These are phyloP conservation scores for Colletotrichum filicis DNA, from an alignment of 2,329 filamentous ascomycete species.

Conservation along the genomic window DNA sequence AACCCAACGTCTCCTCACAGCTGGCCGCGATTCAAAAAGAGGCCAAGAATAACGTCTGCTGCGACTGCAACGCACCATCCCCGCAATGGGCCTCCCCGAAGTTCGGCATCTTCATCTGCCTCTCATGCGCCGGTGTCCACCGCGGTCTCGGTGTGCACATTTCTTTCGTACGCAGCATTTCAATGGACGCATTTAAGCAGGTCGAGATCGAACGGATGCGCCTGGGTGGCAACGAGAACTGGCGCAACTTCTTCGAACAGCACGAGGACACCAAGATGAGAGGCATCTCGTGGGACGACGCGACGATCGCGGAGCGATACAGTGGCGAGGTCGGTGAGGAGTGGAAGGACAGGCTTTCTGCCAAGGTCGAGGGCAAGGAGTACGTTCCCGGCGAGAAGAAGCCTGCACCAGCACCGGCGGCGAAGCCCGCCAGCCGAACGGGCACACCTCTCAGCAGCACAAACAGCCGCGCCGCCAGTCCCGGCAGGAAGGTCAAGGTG, in stretches of 20 bases:
- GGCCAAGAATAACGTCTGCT: conserved; percentile 88
- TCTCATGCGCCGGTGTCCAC: conserved; percentile 94
- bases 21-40: conserved; percentile 92
- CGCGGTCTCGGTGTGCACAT: conserved; percentile 97
- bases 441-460: conserved; percentile 54
- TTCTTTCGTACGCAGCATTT: conserved; percentile 96
- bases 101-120: conserved; percentile 98
- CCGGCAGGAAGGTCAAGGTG: conserved; percentile 66
- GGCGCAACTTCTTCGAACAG: conserved; percentile 86
- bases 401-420: conserved; percentile 45
- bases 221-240: conserved; percentile 87
- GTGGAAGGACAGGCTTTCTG: conserved; percentile 89
- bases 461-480: conserved; percentile 52
- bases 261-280: conserved; percentile 74
- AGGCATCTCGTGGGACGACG: conserved; percentile 82
- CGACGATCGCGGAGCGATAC: conserved; percentile 90
- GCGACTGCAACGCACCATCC: conserved; percentile 94
- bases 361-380: conserved; percentile 88
- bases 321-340: conserved; percentile 91
- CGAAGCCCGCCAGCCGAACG: conserved; percentile 49
- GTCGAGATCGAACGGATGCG: conserved; percentile 95
- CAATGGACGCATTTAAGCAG: conserved; percentile 98
- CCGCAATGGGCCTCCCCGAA: conserved; percentile 99
- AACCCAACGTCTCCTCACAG: conserved; percentile 56
- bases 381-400: conserved; percentile 81